Evolutionary conservation across 108 stramenopile genomes (phyloP).

Genomic region (Nitzschia sp.): DNA sequence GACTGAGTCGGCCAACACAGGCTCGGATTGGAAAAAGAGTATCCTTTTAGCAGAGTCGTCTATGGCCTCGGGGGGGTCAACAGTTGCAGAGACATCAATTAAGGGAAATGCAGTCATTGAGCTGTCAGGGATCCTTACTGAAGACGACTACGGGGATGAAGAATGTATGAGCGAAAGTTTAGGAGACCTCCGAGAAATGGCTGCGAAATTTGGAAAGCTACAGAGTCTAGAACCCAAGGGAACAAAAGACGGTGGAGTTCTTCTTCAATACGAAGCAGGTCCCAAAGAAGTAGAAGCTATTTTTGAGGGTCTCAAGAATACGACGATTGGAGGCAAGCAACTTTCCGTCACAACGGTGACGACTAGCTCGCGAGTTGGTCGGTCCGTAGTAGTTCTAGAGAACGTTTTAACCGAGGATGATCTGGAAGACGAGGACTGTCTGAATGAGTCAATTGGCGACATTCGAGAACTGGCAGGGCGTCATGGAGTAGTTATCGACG

Average conservation of each 20-base stretch:
- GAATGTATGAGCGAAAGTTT: conserved; percentile 75
- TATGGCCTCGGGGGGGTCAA: conserved; percentile 7
- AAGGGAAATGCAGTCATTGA: conserved; percentile 9
- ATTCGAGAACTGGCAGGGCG: conserved; percentile 48
- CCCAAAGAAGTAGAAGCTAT: conserved; percentile 36
- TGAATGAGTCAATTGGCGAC: conserved; percentile 70
- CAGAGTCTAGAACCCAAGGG: conserved; percentile 3
- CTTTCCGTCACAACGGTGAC: not conserved
- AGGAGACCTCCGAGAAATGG: conserved; percentile 57
- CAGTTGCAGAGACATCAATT: not conserved
- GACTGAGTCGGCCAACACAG: not conserved
- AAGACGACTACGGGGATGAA: conserved; percentile 78
- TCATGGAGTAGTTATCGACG: conserved; percentile 24
- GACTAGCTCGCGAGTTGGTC: not conserved
- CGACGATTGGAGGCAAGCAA: not conserved
- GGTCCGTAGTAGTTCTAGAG: conserved; percentile 37
- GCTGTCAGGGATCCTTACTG: conserved; percentile 59
- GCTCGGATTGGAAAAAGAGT: conserved; percentile 3
- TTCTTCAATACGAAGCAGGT: not conserved
- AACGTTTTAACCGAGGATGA: conserved; percentile 83
- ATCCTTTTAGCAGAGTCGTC: conserved; percentile 16
- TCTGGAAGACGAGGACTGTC: conserved; percentile 74
- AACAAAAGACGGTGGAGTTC: conserved; percentile 3
- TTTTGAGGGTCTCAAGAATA: conserved; percentile 33
- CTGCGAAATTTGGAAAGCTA: conserved; percentile 28